A percentile compares a stretch with the other conserved stretches of the same genome.
These are phyloP conservation scores for Pilasporangium apinafurcum DNA, from an alignment of 352 stramenopile species.

Conservation along the genomic window DNA sequence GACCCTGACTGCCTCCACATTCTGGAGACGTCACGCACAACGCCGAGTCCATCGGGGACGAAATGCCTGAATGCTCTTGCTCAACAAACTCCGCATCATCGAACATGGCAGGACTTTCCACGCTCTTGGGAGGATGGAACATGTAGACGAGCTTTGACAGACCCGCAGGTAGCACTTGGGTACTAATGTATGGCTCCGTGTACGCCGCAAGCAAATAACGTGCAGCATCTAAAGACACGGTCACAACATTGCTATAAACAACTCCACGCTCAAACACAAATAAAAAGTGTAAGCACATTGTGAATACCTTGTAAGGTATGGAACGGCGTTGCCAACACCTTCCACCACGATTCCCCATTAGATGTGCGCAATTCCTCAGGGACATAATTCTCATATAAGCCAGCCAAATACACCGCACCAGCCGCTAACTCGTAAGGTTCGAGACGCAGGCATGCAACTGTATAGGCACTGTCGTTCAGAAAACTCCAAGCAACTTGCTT, in stretches of 20 bases:
- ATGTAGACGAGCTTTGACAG: slow-evolving; percentile 71
- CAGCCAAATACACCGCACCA: slow-evolving; percentile 77
- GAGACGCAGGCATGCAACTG: slow-evolving; percentile 69
- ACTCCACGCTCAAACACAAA: slow-evolving; percentile 30
- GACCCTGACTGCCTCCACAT: slow-evolving; percentile 57
- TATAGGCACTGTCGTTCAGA: slow-evolving; percentile 86
- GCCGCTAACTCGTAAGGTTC: slow-evolving; percentile 65
- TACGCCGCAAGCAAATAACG: slow-evolving; percentile 73
- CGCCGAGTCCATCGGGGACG: slow-evolving; percentile 56
- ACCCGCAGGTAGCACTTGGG: slow-evolving; percentile 58
- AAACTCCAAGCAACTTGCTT: slow-evolving; percentile 87
- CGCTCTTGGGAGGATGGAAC: slow-evolving; percentile 52
- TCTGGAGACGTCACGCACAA: slow-evolving; percentile 71
- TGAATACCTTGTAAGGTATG: slow-evolving; percentile 80
- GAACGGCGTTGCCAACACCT: slow-evolving; percentile 52
- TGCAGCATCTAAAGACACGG: slow-evolving; percentile 68
- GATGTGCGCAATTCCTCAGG: slow-evolving; percentile 45
- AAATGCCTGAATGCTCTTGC: slow-evolving; percentile 32
- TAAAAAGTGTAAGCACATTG: slow-evolving; percentile 27
- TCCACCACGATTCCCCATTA: slow-evolving; percentile 64
- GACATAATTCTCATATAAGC: slow-evolving; percentile 80
- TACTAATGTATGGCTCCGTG: slow-evolving; percentile 71
- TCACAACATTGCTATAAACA: slow-evolving; percentile 53
- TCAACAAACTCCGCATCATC: slow-evolving; percentile 35
- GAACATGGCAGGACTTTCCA: slow-evolving; percentile 46